phyloP scores from a whole-genome alignment of 2,329 filamentous ascomycete genomes.

The Cladophialophora immunda region DNA sequence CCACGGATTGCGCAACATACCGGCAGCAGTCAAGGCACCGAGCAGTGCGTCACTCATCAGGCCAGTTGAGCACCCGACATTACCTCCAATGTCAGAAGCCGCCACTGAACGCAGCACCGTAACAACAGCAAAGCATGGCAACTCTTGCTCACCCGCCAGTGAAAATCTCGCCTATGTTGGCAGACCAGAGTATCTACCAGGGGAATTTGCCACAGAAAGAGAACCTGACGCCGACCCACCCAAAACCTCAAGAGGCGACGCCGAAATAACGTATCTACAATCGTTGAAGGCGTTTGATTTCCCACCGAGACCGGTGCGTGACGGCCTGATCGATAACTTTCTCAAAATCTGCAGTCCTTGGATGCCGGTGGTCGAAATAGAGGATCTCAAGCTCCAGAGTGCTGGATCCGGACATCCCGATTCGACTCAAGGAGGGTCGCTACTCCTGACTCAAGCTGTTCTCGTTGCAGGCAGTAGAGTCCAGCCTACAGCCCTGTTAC shows the following conservation, averaged over 20 bases:
- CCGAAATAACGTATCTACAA: constrained; percentile 10
- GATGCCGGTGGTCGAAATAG: constrained; percentile 46
- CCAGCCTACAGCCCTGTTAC: constrained; percentile 21
- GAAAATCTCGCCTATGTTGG: constrained; percentile 8
- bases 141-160: constrained; percentile 7
- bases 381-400: constrained; percentile 43
- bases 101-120: background rate
- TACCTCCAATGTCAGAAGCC: background rate
- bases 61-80: background rate
- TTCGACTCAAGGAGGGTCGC: background rate
- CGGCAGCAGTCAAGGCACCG: background rate
- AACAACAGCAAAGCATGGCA: constrained; percentile 9
- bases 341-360: constrained; percentile 46
- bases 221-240: background rate
- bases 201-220: background rate
- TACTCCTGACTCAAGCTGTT: constrained; percentile 27
- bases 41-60: background rate
- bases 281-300: constrained; percentile 28
- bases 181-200: constrained; percentile 13
- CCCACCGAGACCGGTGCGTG: constrained; percentile 25
- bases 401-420: constrained; percentile 2
- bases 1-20: background rate
- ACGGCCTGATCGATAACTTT: constrained; percentile 39
- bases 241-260: background rate
- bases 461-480: constrained; percentile 33